Percentiles rank a stretch among this genome's conserved stretches.
These are phyloP conservation scores for Mentha longifolia DNA, from an alignment of 257 asterid species.

Conservation along the genomic window DNA sequence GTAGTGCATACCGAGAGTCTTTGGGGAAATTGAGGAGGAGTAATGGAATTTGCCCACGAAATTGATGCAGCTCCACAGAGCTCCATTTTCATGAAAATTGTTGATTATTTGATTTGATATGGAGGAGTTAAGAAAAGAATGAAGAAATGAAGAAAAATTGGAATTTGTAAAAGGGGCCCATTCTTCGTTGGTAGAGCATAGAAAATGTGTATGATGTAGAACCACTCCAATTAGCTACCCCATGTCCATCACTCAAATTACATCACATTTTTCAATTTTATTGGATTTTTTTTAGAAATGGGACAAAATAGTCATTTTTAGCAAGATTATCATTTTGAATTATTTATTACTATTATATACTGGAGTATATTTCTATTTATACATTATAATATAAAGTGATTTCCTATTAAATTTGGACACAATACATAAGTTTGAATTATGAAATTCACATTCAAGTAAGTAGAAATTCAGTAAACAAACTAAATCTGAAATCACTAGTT, in stretches of 20 bases:
- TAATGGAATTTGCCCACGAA: slow-evolving; percentile 59
- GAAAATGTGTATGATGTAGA: slow-evolving; percentile 36
- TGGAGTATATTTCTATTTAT: too few species aligned
- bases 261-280: too few species aligned
- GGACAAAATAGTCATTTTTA: too few species aligned
- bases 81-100: slow-evolving; percentile 49
- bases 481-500: too few species aligned
- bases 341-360: too few species aligned
- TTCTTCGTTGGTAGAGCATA: not conserved
- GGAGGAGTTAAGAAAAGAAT: not conserved
- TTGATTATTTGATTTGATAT: not conserved
- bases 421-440: too few species aligned
- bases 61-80: slow-evolving; percentile 52
- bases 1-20: slow-evolving; percentile 39
- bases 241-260: slow-evolving; percentile 34
- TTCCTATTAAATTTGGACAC: too few species aligned
- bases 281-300: too few species aligned
- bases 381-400: too few species aligned
- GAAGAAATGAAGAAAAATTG: not conserved
- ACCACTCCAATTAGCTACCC: slow-evolving; percentile 36
- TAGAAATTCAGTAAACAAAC: too few species aligned
- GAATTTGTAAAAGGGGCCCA: slow-evolving; percentile 11
- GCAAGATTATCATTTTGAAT: too few species aligned
- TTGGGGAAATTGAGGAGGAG: slow-evolving; percentile 48
- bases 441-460: too few species aligned